These are phyloP conservation scores for Candida freyschussii DNA, from an alignment of 1,139 yeast genomes.

Conservation along the genomic window DNA sequence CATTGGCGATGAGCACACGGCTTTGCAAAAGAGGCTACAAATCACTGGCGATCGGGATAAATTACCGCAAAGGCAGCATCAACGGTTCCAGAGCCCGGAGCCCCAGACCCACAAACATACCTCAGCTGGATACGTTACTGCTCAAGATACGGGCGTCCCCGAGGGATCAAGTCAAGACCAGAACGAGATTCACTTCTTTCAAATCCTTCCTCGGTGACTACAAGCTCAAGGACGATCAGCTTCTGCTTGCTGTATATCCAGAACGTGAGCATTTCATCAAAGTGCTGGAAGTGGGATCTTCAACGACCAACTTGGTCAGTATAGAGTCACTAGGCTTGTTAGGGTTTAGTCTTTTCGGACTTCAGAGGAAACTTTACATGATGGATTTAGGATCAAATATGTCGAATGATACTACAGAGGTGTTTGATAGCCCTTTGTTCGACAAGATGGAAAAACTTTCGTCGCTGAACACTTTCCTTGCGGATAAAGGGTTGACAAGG, in stretches of 20 bases:
- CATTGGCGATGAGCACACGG: background rate
- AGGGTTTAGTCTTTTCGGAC: slow-evolving; percentile 8
- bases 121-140: background rate
- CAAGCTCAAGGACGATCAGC: slow-evolving; percentile 35
- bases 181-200: slow-evolving; percentile 23
- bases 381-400: slow-evolving; percentile 4
- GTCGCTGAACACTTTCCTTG: slow-evolving; percentile 5
- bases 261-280: background rate
- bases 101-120: background rate
- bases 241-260: slow-evolving; percentile 38
- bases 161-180: background rate
- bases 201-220: slow-evolving; percentile 48
- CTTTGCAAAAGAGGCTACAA: slow-evolving; percentile 3
- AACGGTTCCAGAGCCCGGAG: background rate
- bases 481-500: slow-evolving; percentile 1
- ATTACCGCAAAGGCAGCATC: background rate
- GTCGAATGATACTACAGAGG: slow-evolving; percentile 2
- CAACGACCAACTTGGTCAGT: slow-evolving; percentile 1
- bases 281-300: background rate
- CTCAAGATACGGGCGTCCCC: background rate
- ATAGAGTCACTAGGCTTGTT: slow-evolving; percentile 4
- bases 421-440: slow-evolving; percentile 6
- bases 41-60: slow-evolving; percentile 6
- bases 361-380: slow-evolving; percentile 9
- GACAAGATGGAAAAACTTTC: background rate